Evolutionary conservation across 441 rosid genomes (phyloP).

Genomic region (Arabidopsis hybrid): DNA sequence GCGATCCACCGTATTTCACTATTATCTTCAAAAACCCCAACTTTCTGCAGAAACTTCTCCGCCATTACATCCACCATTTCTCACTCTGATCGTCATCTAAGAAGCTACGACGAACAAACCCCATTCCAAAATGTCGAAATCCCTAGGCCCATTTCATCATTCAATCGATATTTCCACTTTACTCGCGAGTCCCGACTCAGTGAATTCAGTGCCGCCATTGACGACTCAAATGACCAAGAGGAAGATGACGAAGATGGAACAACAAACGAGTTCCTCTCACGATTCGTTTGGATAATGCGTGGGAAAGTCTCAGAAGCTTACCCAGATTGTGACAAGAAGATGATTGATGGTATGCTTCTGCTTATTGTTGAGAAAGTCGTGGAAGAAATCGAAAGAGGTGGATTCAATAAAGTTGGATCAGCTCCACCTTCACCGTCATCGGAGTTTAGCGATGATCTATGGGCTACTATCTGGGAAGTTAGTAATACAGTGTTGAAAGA

Average conservation of each 20-base stretch:
- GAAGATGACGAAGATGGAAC: slow-evolving; percentile 54
- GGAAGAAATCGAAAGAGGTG: slow-evolving; percentile 71
- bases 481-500: slow-evolving; percentile 78
- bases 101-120: slow-evolving; percentile 23
- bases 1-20: slow-evolving; percentile 48
- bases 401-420: slow-evolving; percentile 52
- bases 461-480: slow-evolving; percentile 87
- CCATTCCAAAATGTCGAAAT: slow-evolving; percentile 25
- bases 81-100: slow-evolving; percentile 28
- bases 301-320: slow-evolving; percentile 68
- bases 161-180: slow-evolving; percentile 55
- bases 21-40: slow-evolving; percentile 30
- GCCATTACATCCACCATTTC: slow-evolving; percentile 41
- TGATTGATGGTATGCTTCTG: slow-evolving; percentile 76
- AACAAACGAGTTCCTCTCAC: slow-evolving; percentile 77
- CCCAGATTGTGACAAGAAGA: slow-evolving; percentile 63
- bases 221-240: slow-evolving; percentile 21
- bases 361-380: slow-evolving; percentile 74
- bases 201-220: slow-evolving; percentile 33
- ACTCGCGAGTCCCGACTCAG: slow-evolving; percentile 45
- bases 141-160: slow-evolving; percentile 33
- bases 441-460: slow-evolving; percentile 84
- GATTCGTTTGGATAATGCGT: slow-evolving; percentile 85
- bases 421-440: slow-evolving; percentile 45
- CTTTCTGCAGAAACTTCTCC: slow-evolving; percentile 43